Base-by-base conservation (phyloP, 768 basidiomycete genomes). In the Coprinopsis sp. region DNA sequence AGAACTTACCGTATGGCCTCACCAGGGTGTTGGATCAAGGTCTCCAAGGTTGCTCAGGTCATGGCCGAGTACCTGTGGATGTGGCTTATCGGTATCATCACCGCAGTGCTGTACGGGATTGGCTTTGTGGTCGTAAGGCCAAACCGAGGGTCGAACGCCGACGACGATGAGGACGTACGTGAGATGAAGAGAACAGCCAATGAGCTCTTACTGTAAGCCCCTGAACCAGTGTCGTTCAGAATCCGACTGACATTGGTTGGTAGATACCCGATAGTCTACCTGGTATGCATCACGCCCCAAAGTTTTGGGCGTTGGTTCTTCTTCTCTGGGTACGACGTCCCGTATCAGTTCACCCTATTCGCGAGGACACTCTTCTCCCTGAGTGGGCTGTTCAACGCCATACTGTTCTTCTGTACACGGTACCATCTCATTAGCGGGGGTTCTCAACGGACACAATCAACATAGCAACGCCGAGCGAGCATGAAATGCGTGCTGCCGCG, bases 261-360 rank as follows among this genome's bases (percentile, higher is more conserved):
- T 21, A 51, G 49, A n/a, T 51, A 51, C 37, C 49, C 49, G 12
- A 13, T 46, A 7, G 49, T 51, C 16, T 51, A 51, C 31, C 31
- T 51, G 24, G 21, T 46, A 12, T 51, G 44, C 36, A 28, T 51
- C n/a, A 5, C 29, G 18, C 49, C 49, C 1, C 44, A 37, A 29
- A 40, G 30, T 21, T 33, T 51, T 19, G 28, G 44, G 12, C 37
- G 37, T 3, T 51, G 49, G 49, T 21, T 51, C 10, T 2, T 16
- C 11, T 46, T 46, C 44, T 34, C 24, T 5, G 30, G 38, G 2
- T 14, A 27, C 37, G 3, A 5, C 5, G 49, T 51, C 33, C 44
- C 49, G 4, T 28, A 40, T 18, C 19, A 46, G 31, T 28, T 38
- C 8, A 16, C 43, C 3, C 36, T 44, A 11, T 28, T 46, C 39